Percentiles rank a stretch among this genome's conserved stretches.
Conservation (phyloP, 495 filamentous ascomycete genomes). For the Lasiosphaeris hirsuta region DNA sequence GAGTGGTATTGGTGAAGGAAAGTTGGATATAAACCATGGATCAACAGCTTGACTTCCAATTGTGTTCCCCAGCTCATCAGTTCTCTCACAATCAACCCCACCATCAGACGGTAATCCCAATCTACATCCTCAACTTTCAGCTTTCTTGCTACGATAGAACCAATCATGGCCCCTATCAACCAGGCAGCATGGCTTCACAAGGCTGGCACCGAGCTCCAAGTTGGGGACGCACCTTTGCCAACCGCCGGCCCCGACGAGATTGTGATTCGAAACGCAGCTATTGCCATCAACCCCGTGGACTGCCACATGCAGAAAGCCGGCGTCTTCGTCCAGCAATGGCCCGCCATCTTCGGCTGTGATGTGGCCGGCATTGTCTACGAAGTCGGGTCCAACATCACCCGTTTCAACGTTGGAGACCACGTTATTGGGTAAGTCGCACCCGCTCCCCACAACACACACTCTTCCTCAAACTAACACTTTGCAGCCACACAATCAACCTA, state of each 20-base stretch:
- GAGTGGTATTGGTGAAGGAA: no score
- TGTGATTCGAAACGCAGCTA: conserved; percentile 27
- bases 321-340: conserved; percentile 31
- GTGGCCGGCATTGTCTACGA: conserved; percentile 50
- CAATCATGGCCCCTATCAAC: conserved; percentile 4
- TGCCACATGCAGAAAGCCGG: conserved; percentile 31
- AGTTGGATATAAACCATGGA: no score
- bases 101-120: no score
- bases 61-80: background rate
- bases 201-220: conserved; percentile 11
- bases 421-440: conserved; percentile 25
- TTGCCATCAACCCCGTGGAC: conserved; percentile 45
- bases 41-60: background rate
- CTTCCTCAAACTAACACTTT: background rate
- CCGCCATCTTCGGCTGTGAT: conserved; percentile 49
- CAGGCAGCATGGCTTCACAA: conserved; percentile 16
- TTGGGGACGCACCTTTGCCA: conserved; percentile 13
- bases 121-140: no score
- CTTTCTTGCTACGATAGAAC: no score
- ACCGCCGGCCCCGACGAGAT: conserved; percentile 18
- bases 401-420: conserved; percentile 44
- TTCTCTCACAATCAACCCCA: no score
- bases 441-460: background rate
- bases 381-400: conserved; percentile 37
- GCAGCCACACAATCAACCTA: conserved; percentile 41